Evolutionary conservation across 495 filamentous ascomycete genomes (phyloP).

Genomic region (Lophiotrema nucula): DNA sequence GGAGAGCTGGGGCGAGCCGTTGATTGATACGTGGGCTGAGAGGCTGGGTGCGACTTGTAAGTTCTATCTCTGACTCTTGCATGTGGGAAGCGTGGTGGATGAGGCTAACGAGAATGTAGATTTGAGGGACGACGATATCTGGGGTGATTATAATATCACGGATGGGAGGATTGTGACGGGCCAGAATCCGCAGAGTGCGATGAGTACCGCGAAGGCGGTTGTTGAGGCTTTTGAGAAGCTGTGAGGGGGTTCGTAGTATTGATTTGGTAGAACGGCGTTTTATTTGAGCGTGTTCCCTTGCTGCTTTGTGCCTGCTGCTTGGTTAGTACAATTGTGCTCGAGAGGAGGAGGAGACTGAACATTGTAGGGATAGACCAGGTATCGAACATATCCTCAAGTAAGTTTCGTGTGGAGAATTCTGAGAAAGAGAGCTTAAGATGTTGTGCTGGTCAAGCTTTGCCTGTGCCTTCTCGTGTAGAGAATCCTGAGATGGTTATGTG

Average conservation of each 20-base stretch:
- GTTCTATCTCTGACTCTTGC: constrained; percentile 7
- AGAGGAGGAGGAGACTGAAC: no score
- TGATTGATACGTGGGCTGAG: constrained; percentile 43
- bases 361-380: no score
- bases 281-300: no score
- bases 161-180: constrained; percentile 42
- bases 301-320: no score
- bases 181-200: constrained; percentile 39
- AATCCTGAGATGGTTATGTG: no score
- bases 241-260: not conserved
- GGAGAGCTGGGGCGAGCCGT: constrained; percentile 40
- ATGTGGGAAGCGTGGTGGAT: constrained; percentile 1
- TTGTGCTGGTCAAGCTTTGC: no score
- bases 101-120: constrained; percentile 31
- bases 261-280: not conserved
- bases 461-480: no score
- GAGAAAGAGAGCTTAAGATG: no score
- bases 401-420: no score
- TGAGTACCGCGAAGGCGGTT: constrained; percentile 46
- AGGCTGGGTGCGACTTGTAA: constrained; percentile 44
- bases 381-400: no score
- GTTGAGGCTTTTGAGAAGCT: constrained; percentile 45
- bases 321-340: no score
- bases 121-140: constrained; percentile 42
- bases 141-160: constrained; percentile 50